Percentiles rank a stretch among this genome's conserved stretches.
phyloP scores from a whole-genome alignment of 768 basidiomycete species.

The Candolleomyces eurysporus region DNA sequence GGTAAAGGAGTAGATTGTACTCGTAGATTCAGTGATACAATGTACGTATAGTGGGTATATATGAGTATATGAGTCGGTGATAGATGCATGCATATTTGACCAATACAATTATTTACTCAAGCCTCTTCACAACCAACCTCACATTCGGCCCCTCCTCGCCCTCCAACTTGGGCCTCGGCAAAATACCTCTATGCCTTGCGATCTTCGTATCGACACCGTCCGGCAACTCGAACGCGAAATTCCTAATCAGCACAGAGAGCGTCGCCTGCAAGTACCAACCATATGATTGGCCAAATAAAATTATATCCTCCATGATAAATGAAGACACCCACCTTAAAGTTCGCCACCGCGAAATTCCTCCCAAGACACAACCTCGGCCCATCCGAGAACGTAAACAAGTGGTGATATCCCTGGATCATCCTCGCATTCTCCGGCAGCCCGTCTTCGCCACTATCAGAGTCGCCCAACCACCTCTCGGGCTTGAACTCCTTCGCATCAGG shows the following conservation, averaged over 20 bases:
- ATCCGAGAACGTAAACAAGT: conserved; percentile 51
- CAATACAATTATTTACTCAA: background rate
- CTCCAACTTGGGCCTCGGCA: conserved; percentile 30
- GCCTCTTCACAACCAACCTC: conserved; percentile 6
- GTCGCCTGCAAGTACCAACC: conserved; percentile 25
- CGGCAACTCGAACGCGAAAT: conserved; percentile 34
- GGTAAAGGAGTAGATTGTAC: too few relatives aligned
- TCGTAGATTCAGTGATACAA: too few relatives aligned
- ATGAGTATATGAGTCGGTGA: too few relatives aligned
- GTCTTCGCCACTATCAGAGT: conserved; percentile 4
- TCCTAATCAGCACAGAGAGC: conserved; percentile 35
- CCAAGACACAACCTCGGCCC: conserved; percentile 52
- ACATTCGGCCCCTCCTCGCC: conserved; percentile 17
- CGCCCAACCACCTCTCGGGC: conserved; percentile 61
- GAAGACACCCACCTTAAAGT: conserved; percentile 35
- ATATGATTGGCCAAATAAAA: too few relatives aligned
- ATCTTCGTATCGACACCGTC: conserved; percentile 28
- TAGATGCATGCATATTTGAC: too few relatives aligned
- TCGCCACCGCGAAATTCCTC: conserved; percentile 44
- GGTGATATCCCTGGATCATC: conserved; percentile 47
- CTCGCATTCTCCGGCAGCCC: conserved; percentile 28
- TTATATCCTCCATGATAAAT: too few relatives aligned
- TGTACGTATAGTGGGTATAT: too few relatives aligned
- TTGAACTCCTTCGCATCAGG: conserved; percentile 53
- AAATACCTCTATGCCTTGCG: conserved; percentile 16